Evolutionary conservation across 2,329 filamentous ascomycete species (phyloP), one percentile per base, ranked within the genome.

Genomic region (Ampelomyces quisqualis): DNA sequence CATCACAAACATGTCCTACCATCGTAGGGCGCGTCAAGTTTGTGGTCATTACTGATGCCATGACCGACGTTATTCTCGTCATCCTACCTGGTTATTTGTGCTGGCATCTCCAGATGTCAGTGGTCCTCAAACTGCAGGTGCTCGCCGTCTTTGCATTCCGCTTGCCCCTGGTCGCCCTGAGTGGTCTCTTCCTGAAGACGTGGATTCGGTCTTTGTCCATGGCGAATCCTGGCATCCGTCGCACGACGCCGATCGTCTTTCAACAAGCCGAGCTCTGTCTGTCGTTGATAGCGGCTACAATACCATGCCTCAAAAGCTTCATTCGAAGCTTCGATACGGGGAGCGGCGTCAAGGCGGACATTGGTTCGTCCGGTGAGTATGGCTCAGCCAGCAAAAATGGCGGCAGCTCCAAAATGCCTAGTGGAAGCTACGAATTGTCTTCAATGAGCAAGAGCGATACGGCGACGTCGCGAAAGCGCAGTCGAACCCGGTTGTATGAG

Each of bases 291-390:
- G 51, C 58, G 2, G 59, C 43, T 3, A 63, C 60, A 11, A 48
- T 62, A 6, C 60, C 60, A 3, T 60, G 55, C 36, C 37, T 63
- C 2, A 61, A 57, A 29, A 49, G 52, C 5, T 64, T 63, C 41
- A 45, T 64, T 7, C 45, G 47, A 11, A 53, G 51, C 15, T 58
- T 60, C 23, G 57, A 58, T 27, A 61, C 55, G 3, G 53, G 51
- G 14, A 55, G 54, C 22, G 57, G 57, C 3, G 37, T 48, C 22
- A 57, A 55, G 20, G 52, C 45, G 2, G 43, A 34, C 11, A 50
- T 49, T 18, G 41, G 49, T 5, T 52, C 49, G 1, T 54, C 49
- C 0, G 40, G 47, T 21, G 28, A 33, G 26, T 40, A 23, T 27
- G 37, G 39, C 7, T 53, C 33, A 21, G 40, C 10, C 28, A 36